These are phyloP conservation scores for Leucaena leucocephala DNA, from an alignment of 306 rosid species.

Conservation along the genomic window DNA sequence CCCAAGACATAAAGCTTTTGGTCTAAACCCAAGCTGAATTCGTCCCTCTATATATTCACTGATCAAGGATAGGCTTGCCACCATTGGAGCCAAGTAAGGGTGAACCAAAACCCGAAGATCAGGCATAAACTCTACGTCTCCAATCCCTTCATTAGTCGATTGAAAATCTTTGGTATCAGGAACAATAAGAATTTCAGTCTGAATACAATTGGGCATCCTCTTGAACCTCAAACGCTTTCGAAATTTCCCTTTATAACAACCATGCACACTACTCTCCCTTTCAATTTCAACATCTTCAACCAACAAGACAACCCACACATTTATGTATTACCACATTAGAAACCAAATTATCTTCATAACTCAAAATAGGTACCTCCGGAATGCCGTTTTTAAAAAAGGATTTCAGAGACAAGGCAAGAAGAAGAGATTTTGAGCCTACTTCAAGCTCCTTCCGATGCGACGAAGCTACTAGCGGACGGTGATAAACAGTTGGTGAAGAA, in stretches of 20 bases:
- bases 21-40: slow-evolving; percentile 53
- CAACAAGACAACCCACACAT: slow-evolving; percentile 53
- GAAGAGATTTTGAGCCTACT: slow-evolving; percentile 65
- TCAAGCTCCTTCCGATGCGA: slow-evolving; percentile 38
- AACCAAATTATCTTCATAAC: slow-evolving; percentile 63
- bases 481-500: slow-evolving; percentile 28
- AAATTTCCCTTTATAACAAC: slow-evolving; percentile 51
- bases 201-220: slow-evolving; percentile 85
- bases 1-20: slow-evolving; percentile 82
- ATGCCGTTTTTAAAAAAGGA: slow-evolving; percentile 52
- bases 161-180: slow-evolving; percentile 37
- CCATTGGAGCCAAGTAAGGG: slow-evolving; percentile 84
- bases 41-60: slow-evolving; percentile 41
- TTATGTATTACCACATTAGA: slow-evolving; percentile 54
- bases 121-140: slow-evolving; percentile 51
- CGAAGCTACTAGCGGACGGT: slow-evolving; percentile 42
- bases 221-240: slow-evolving; percentile 87
- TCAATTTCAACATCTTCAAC: slow-evolving; percentile 83
- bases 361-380: slow-evolving; percentile 73
- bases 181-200: slow-evolving; percentile 63
- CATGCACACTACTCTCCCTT: slow-evolving; percentile 29
- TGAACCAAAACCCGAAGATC: slow-evolving; percentile 70
- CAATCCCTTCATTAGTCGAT: slow-evolving; percentile 40
- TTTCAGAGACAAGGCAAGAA: slow-evolving; percentile 74
- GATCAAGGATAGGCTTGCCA: slow-evolving; percentile 64